Conservation (phyloP, 129 eudicot species). For the Flaveria ramosissima region DNA sequence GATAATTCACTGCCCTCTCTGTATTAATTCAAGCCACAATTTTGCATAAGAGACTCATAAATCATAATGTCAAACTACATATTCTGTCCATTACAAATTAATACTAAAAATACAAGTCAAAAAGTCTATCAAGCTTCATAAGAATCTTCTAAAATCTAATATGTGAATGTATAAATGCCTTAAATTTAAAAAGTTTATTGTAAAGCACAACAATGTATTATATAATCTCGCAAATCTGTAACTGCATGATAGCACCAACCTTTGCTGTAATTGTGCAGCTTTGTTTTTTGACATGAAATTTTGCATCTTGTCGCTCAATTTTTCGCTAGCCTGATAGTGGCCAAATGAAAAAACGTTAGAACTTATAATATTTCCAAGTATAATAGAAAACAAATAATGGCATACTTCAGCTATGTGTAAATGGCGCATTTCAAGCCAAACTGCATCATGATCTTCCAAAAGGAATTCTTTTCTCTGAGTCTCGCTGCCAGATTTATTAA, state of each 20-base stretch:
- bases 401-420: slow-evolving; percentile 90
- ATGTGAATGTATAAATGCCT: neutral
- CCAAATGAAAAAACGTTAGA: slow-evolving; percentile 25
- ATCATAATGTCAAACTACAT: neutral
- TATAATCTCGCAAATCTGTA: neutral
- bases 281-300: slow-evolving; percentile 82
- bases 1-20: slow-evolving; percentile 84
- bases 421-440: slow-evolving; percentile 94
- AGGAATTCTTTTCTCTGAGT: slow-evolving; percentile 82
- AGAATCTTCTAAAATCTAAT: neutral
- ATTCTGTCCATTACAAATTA: neutral
- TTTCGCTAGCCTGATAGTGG: slow-evolving; percentile 83
- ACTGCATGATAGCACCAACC: slow-evolving; percentile 45
- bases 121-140: slow-evolving; percentile 13
- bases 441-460: slow-evolving; percentile 85
- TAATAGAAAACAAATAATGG: neutral
- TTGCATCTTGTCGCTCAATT: slow-evolving; percentile 82
- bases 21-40: slow-evolving; percentile 34
- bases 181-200: neutral
- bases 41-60: slow-evolving; percentile 20
- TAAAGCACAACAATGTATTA: slow-evolving; percentile 7
- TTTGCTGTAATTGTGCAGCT: slow-evolving; percentile 92
- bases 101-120: neutral
- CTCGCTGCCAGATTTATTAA: slow-evolving; percentile 69
- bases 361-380: slow-evolving; percentile 10